Evolutionary conservation across 805 yeast genomes (phyloP), one percentile per base, ranked within the genome.

Genomic region (Kodamaea lidongshanica): DNA sequence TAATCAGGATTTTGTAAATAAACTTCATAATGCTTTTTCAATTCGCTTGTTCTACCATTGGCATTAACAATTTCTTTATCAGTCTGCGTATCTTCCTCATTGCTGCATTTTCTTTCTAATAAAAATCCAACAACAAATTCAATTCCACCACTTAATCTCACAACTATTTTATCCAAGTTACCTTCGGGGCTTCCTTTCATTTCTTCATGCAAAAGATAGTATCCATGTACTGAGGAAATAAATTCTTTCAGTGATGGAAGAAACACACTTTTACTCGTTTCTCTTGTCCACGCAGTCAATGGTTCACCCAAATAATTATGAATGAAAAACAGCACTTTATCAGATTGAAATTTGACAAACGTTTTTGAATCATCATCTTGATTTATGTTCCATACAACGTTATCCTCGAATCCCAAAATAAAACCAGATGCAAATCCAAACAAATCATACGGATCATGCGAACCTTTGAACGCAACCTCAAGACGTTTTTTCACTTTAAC

Each of bases 401-500:
- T 54, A 15, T 80, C 71, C 26, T 69, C 65, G 67, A 94, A 87
- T 3, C 77, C 70, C 27, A 89, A 59, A 2, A 83, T 65, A 46
- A 85, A 87, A 0, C 97, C 97, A 1, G 94, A 70, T 15, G 81
- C 65, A 1, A 62, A 58, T 4, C 76, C 79, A 19, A 80, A 68
- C 24, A 89, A 52, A 24, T 70, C 62, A 48, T 87, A 87, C 0
- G 97, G 97, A 45, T 80, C 79, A 31, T 77, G 66, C 0, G 89
- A 74, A 1, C 94, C 92, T 47, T 84, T 82, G 45, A 80, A 61
- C 2, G 74, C 67, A 5, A 80, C 67, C 34, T 74, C 71, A 25
- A 82, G 61, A 12, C 65, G 62, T 8, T 75, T 46, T 1, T 69
- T 59, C 13, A 71, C 53, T 10, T 56, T 48, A 33, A 86, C 64